Base-by-base conservation (phyloP, 1,284 basidiomycete species). In the Amylostereum areolatum region DNA sequence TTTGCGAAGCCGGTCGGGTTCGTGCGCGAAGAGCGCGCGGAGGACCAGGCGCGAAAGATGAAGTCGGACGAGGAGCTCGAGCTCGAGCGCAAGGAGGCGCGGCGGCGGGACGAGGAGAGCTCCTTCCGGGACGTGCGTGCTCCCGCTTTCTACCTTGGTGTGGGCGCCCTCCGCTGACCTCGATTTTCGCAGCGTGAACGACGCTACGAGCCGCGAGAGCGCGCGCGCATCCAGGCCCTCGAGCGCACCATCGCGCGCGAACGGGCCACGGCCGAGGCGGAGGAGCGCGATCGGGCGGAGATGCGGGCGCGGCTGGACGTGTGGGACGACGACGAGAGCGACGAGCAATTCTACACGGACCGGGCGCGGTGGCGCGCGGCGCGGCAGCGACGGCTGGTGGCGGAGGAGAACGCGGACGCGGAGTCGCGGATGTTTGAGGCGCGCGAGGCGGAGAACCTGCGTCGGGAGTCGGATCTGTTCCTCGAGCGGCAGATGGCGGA, bases 321-420 rank as follows among this genome's bases (percentile, higher is more conserved):
- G 1, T 95, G 89, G 89, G 92, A 96, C 59, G 92, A 96, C 59
- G 92, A 95, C 54, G 89, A 92, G 62, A 87, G 86, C 55, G 88
- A 89, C 53, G 92, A 94, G 56, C 60, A 82, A 28, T 95, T 91
- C 68, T 94, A 92, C 59, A 76, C 85, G 36, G 92, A 96, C 60
- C 78, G 91, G 29, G 61, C 74, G 7, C 81, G 87, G 29, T 96
- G 92, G 92, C 80, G 92, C 25, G 68, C 77, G 42, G 65, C 81
- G 40, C 81, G 92, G 36, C 72, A 77, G 4, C 75, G 85, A 31
- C 71, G 83, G 42, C 75, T 93, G 1, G 67, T 76, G 12, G 71
- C 81, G 2, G 92, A 96, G 64, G 85, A 89, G 56, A 77, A 82
- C 2, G 85, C 86, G 1, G 92, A 96, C 64, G 75, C 82, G n/a